Base-by-base conservation (phyloP, 192 early-diverging fungal species). In the Coemansia sp. region DNA sequence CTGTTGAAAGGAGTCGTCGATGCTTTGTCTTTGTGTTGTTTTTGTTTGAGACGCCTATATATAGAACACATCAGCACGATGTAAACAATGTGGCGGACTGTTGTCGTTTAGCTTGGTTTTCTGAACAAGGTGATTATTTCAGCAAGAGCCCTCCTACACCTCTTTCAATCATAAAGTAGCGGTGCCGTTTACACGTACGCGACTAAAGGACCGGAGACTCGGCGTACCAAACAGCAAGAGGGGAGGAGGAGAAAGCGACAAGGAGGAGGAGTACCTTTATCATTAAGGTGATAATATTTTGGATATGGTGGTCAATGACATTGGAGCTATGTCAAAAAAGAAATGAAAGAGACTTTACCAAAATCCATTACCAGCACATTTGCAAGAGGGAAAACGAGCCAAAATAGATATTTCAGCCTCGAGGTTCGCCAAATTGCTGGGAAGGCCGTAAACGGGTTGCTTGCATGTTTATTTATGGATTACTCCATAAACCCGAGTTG, bases 381-480 rank as follows among this genome's bases (percentile, higher is more conserved):
- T n/a, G n/a, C n/a, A n/a, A n/a, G 20, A 54, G 11, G 13, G 4
- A 54, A 54, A n/a, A 33, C n/a, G n/a, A 14, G n/a, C 17, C 52
- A 54, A 54, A 54, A 29, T 31, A 54, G 25, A 30, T 1, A 33
- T 25, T 54, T 9, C n/a, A 33, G 27, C 52, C 52, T 54, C 52
- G 30, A 33, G 52, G 17, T 17, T 54, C 17, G 52, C 29, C 52
- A 33, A 29, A 19, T 13, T 11, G 0, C 9, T 17, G 29, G 13
- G 23, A n/a, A 30, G 33, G 17, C 30, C 14, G 29, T n/a, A 33
- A 30, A 54, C 20, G 52, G 5, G 47, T 27, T 50, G 25, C 47
- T 27, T 50, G 38, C 38, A 41, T 27, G 47, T 30, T 17, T 54
- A 54, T 54, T 54, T 54, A 31, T 54, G 30, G 52, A 54, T 54